phyloP scores from a whole-genome alignment of 139 green algal species.

The Chlorella sp. region DNA sequence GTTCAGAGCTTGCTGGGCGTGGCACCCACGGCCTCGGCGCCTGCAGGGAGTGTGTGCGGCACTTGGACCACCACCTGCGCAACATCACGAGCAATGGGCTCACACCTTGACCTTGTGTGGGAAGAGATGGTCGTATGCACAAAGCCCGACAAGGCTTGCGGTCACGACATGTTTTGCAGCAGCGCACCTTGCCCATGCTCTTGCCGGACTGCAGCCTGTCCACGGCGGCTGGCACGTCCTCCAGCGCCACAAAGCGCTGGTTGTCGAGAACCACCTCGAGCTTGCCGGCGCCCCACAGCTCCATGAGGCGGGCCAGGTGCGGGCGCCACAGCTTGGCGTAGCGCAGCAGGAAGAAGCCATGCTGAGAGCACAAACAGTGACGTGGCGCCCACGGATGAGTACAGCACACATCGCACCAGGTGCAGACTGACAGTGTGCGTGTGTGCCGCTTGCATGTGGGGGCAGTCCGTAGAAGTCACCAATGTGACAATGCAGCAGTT shows the following conservation, averaged over 20 bases:
- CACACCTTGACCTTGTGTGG: no score
- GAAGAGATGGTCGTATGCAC: background rate
- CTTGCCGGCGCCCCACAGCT: conserved; percentile 22
- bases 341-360: conserved; percentile 77
- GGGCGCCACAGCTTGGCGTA: conserved; percentile 34
- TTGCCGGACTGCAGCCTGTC: background rate
- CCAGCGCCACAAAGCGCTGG: background rate
- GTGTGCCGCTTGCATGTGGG: background rate
- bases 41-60: no score
- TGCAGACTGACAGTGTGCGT: background rate
- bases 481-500: background rate
- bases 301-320: conserved; percentile 40
- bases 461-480: background rate
- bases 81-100: no score
- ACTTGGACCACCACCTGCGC: no score
- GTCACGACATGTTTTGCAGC: background rate
- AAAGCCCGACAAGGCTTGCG: background rate
- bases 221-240: background rate
- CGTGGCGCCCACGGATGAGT: background rate
- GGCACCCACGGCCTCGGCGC: no score
- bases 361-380: background rate
- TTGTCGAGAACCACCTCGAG: no score
- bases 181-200: background rate
- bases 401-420: background rate
- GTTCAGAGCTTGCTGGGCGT: no score